Conservation (phyloP, 202 grass and related monocot species). For the Musa balbisiana region DNA sequence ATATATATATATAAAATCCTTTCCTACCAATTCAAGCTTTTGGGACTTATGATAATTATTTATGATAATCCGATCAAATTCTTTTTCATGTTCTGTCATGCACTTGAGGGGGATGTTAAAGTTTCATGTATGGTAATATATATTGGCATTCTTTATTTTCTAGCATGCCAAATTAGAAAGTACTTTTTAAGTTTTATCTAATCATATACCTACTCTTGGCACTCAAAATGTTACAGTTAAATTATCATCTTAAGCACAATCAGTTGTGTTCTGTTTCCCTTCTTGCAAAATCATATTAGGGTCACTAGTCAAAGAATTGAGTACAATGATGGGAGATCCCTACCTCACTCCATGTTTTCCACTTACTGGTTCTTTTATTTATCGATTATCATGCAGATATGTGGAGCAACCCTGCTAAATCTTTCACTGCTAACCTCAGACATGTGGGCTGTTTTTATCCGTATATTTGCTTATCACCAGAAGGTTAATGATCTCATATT, state of each 20-base stretch:
- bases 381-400: constrained; percentile 33
- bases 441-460: constrained; percentile 90
- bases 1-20: no score
- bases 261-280: not conserved
- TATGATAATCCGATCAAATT: no score
- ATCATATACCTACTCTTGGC: no score
- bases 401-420: constrained; percentile 79
- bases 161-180: no score
- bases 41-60: no score
- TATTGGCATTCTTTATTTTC: no score
- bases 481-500: constrained; percentile 30
- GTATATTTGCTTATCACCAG: constrained; percentile 73
- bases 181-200: no score
- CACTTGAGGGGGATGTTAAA: no score
- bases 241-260: not conserved
- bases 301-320: not conserved
- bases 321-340: not conserved
- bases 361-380: not conserved
- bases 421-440: constrained; percentile 67
- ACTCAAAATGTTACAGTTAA: no score
- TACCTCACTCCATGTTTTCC: not conserved
- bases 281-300: not conserved
- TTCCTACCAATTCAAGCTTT: no score
- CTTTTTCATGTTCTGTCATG: no score
- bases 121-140: no score